These are phyloP conservation scores for Saccharomycopsis oosterbeekiorum DNA, from an alignment of 805 yeast species.

Conservation along the genomic window DNA sequence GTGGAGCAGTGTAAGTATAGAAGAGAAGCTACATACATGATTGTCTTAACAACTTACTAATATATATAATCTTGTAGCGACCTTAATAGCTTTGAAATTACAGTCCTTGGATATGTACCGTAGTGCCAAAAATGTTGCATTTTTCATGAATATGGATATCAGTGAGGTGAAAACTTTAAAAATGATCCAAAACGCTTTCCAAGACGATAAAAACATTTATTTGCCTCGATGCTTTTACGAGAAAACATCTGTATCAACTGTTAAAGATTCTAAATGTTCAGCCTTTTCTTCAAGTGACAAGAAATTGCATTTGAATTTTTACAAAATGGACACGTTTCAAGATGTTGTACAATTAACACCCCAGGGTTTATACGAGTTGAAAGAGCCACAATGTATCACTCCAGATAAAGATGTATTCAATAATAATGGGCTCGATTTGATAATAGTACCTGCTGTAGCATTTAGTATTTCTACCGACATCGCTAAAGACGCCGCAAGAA, in stretches of 20 bases:
- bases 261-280: not conserved
- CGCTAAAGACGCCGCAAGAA: not conserved
- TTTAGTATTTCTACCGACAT: conserved; percentile 33
- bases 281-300: conserved; percentile 10
- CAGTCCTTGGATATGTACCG: conserved; percentile 27
- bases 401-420: conserved; percentile 19
- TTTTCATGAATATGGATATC: conserved; percentile 69
- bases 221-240: conserved; percentile 43
- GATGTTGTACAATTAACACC: conserved; percentile 45
- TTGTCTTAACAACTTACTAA: not conserved
- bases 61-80: not conserved
- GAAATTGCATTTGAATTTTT: conserved; percentile 38
- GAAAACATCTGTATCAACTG: conserved; percentile 22
- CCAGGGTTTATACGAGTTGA: conserved; percentile 53
- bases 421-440: conserved; percentile 46
- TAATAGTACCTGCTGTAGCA: conserved; percentile 81
- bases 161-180: conserved; percentile 56
- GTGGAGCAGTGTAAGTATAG: conserved; percentile 12
- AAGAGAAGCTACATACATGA: not conserved
- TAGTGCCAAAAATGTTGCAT: conserved; percentile 41
- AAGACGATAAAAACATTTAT: conserved; percentile 40
- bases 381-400: conserved; percentile 49
- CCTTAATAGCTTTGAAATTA: conserved; percentile 1
- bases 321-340: conserved; percentile 33
- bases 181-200: conserved; percentile 44